Conservation (phyloP, 2,329 filamentous ascomycete genomes). For the Penicillium frequentans region DNA sequence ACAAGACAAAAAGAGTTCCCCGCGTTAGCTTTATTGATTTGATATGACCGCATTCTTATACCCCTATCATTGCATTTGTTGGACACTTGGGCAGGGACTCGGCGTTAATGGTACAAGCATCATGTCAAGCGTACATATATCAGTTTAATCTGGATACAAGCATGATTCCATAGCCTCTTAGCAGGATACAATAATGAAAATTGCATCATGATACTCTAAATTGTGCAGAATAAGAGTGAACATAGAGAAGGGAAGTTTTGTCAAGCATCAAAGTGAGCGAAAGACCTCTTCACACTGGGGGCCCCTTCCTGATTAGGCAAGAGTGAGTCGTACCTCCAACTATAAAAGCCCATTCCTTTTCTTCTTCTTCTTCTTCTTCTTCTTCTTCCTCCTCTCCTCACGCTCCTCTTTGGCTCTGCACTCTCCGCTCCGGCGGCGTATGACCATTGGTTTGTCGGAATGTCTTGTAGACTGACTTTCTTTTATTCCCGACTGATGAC, state of each 20-base stretch:
- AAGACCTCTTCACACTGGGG: no score
- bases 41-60: constrained; percentile 9
- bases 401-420: not conserved
- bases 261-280: not conserved
- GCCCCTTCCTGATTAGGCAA: no score
- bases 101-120: not conserved
- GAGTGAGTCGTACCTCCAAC: no score
- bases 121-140: not conserved
- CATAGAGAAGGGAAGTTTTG: not conserved
- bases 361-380: no score
- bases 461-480: not conserved
- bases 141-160: not conserved
- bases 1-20: constrained; percentile 31
- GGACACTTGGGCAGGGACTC: not conserved
- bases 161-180: not conserved
- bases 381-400: not conserved
- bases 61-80: not conserved
- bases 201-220: not conserved
- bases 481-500: not conserved
- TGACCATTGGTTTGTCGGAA: not conserved
- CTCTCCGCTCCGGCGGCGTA: not conserved
- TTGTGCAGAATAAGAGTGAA: not conserved
- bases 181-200: not conserved
- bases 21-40: constrained; percentile 39
- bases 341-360: no score